These are phyloP conservation scores for Blastocystis sp. DNA, from an alignment of 352 stramenopile genomes.

Conservation along the genomic window DNA sequence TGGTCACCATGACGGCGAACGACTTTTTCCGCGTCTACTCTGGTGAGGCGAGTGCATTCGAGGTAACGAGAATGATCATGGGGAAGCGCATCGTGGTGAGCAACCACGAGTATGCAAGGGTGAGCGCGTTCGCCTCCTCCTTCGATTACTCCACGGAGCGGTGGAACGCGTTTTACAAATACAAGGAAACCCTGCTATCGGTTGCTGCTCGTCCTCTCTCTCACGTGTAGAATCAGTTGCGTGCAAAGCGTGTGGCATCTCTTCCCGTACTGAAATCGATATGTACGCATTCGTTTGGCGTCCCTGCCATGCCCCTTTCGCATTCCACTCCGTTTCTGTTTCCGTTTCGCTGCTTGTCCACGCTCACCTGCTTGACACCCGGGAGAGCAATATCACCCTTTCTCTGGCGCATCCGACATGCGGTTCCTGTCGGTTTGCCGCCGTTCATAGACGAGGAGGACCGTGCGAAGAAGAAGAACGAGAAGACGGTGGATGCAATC, in stretches of 20 bases:
- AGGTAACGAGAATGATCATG: conserved; percentile 44
- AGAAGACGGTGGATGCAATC: neutral
- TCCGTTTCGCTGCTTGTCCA: neutral
- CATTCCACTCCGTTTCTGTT: neutral
- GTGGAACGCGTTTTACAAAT: conserved; percentile 33
- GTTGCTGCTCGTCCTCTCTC: neutral
- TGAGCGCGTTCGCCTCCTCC: conserved; percentile 50
- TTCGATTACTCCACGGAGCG: conserved; percentile 45
- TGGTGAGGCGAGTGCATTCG: conserved; percentile 5
- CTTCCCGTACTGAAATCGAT: conserved; percentile 3
- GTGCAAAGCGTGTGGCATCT: neutral
- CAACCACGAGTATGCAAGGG: conserved; percentile 32
- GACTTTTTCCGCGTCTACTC: conserved; percentile 59
- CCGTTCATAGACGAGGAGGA: neutral
- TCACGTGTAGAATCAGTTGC: neutral
- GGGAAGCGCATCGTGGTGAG: neutral
- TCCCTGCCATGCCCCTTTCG: conserved; percentile 9
- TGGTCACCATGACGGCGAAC: conserved; percentile 27
- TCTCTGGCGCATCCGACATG: conserved; percentile 13
- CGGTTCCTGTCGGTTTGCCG: neutral
- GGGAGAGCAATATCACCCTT: neutral
- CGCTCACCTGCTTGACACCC: neutral
- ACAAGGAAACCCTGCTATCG: neutral
- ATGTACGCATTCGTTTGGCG: neutral
- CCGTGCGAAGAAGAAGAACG: neutral